These are phyloP conservation scores for Lophium mytilinum DNA, from an alignment of 495 filamentous ascomycete genomes.

Conservation along the genomic window DNA sequence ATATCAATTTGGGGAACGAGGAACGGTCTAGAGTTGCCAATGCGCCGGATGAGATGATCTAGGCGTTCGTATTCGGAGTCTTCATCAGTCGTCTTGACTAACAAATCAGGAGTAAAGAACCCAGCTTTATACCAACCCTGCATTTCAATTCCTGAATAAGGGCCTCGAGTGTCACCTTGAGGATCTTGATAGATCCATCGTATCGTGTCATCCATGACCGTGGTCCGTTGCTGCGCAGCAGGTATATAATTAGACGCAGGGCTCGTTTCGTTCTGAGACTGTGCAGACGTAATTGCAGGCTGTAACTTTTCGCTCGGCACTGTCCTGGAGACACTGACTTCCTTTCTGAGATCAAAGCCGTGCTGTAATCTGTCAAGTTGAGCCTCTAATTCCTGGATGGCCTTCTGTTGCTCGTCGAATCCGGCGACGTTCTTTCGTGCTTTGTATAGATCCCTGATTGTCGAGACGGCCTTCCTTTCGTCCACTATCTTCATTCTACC, in stretches of 20 bases:
- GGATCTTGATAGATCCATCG: slow-evolving; percentile 97
- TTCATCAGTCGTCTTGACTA: slow-evolving; percentile 89
- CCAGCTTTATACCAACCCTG: slow-evolving; percentile 99
- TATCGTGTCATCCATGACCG: slow-evolving; percentile 99
- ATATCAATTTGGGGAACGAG: slow-evolving; percentile 94
- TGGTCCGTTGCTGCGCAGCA: slow-evolving; percentile 66
- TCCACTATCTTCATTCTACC: slow-evolving; percentile 90
- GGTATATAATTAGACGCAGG: slow-evolving; percentile 49
- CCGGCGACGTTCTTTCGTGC: slow-evolving; percentile 80
- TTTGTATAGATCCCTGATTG: slow-evolving; percentile 75
- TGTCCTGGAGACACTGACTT: too few species aligned
- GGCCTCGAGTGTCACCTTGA: slow-evolving; percentile 82
- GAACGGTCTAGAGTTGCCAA: slow-evolving; percentile 94
- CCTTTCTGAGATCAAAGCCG: too few species aligned
- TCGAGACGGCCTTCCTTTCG: slow-evolving; percentile 84
- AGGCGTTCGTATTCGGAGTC: slow-evolving; percentile 90
- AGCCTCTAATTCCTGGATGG: slow-evolving; percentile 73
- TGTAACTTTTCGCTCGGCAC: slow-evolving; percentile 3
- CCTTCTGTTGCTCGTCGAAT: slow-evolving; percentile 73
- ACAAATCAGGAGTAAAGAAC: slow-evolving; percentile 89
- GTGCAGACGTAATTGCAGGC: slow-evolving; percentile 9
- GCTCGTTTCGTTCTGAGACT: slow-evolving; percentile 26
- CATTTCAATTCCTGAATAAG: slow-evolving; percentile 95
- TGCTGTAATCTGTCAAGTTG: slow-evolving; percentile 47
- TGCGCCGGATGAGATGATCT: slow-evolving; percentile 86